A percentile compares a stretch with the other conserved stretches of the same genome.
Conservation (phyloP, 2,329 filamentous ascomycete genomes). For the Ophiostoma novo-ulmi region DNA sequence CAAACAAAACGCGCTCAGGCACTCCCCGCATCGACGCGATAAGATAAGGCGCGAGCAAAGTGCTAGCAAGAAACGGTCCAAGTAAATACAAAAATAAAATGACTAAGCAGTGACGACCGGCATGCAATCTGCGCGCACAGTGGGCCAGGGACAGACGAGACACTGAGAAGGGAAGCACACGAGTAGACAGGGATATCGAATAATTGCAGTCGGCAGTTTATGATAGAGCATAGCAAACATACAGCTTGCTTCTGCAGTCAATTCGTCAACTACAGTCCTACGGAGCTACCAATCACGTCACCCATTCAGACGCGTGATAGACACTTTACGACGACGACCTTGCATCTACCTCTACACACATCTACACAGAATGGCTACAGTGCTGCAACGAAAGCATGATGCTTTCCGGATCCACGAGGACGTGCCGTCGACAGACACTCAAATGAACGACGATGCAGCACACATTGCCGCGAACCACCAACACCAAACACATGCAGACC, state of each 20-base stretch:
- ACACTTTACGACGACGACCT: not conserved
- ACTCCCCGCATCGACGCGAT: slow-evolving; percentile 10
- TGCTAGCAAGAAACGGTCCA: too few species aligned
- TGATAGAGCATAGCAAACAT: too few species aligned
- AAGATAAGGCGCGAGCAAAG: not conserved
- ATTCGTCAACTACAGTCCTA: too few species aligned
- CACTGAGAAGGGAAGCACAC: too few species aligned
- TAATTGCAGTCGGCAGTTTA: too few species aligned
- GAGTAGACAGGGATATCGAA: too few species aligned
- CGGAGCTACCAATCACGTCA: too few species aligned
- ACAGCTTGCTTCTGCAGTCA: too few species aligned
- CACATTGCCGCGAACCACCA: not conserved
- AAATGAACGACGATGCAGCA: slow-evolving; percentile 39
- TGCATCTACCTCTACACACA: not conserved
- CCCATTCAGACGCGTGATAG: not conserved
- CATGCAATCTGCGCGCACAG: slow-evolving; percentile 1
- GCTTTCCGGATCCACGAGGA: slow-evolving; percentile 50
- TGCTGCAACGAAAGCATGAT: slow-evolving; percentile 32
- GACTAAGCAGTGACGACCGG: slow-evolving; percentile 4
- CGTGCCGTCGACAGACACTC: slow-evolving; percentile 44
- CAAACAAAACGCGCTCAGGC: not conserved
- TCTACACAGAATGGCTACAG: slow-evolving; percentile 24
- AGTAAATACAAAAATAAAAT: not conserved
- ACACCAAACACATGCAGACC: not conserved
- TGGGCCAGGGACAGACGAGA: too few species aligned